Evolutionary conservation across 306 rosid genomes (phyloP).

Genomic region (Luffa acutangula): DNA sequence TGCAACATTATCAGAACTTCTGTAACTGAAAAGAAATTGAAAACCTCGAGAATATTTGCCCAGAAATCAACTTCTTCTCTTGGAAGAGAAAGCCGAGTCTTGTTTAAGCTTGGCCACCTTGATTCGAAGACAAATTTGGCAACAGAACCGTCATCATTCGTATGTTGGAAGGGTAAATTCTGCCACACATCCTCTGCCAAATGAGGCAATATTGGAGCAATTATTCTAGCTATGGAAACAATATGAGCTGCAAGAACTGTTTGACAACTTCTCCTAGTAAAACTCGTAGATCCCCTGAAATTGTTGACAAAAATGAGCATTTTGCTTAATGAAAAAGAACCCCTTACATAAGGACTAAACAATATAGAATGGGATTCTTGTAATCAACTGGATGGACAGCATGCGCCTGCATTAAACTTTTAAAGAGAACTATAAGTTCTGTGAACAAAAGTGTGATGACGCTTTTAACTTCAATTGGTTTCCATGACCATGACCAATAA

Average conservation of each 20-base stretch:
- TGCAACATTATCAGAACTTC: not conserved
- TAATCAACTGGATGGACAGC: not conserved
- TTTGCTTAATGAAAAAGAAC: not conserved
- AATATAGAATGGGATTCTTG: not conserved
- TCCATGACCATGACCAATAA: not conserved
- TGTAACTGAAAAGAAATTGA: not conserved
- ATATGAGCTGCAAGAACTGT: constrained; percentile 89
- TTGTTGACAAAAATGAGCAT: not conserved
- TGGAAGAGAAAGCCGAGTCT: constrained; percentile 62
- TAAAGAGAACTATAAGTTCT: not conserved
- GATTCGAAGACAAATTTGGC: constrained; percentile 84
- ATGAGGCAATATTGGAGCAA: constrained; percentile 97
- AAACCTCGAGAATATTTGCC: constrained; percentile 85
- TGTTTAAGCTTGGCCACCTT: constrained; percentile 75
- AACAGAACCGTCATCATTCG: constrained; percentile 50
- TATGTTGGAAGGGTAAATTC: constrained; percentile 75
- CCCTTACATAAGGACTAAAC: not conserved
- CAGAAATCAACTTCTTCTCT: constrained; percentile 63
- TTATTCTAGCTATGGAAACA: constrained; percentile 56
- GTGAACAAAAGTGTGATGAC: not conserved
- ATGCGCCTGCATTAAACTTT: not conserved
- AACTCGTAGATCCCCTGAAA: constrained; percentile 72
- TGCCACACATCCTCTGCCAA: constrained; percentile 99
- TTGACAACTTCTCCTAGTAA: constrained; percentile 89
- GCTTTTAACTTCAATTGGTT: not conserved